phyloP scores from a whole-genome alignment of 805 yeast species.

The Candida alai region DNA sequence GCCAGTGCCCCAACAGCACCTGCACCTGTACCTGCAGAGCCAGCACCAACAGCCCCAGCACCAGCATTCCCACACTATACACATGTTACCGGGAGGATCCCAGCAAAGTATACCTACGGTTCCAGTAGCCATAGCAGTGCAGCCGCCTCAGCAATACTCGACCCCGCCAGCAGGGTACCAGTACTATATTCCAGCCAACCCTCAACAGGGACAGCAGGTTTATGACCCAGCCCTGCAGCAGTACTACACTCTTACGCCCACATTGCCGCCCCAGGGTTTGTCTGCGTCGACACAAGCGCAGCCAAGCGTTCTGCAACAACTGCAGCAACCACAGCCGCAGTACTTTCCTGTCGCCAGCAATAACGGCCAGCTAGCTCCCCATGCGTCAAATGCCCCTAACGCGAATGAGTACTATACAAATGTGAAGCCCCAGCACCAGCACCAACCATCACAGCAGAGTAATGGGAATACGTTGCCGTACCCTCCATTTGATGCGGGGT shows the following conservation, averaged over 20 bases:
- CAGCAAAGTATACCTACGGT: no score
- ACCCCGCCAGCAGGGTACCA: constrained; percentile 11
- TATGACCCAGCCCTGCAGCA: constrained; percentile 45
- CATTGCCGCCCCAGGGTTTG: constrained; percentile 19
- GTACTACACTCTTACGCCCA: constrained; percentile 36
- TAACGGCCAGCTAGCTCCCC: constrained; percentile 6
- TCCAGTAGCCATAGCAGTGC: background rate
- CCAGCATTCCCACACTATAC: constrained; percentile 3
- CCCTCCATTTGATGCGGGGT: no score
- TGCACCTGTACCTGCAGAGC: constrained; percentile 5
- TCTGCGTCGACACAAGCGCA: constrained; percentile 30
- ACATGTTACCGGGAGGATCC: constrained; percentile 2
- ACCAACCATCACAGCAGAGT: constrained; percentile 6
- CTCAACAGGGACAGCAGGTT: constrained; percentile 35
- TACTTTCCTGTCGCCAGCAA: constrained; percentile 13
- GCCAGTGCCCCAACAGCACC: constrained; percentile 1
- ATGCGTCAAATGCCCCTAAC: background rate
- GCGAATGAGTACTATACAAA: background rate
- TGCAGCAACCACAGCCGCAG: constrained; percentile 16
- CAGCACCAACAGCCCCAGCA: constrained; percentile 10
- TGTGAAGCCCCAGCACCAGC: constrained; percentile 14
- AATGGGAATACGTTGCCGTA: constrained; percentile 6
- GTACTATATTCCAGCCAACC: constrained; percentile 16
- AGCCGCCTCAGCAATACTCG: constrained; percentile 5
- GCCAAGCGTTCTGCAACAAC: constrained; percentile 20